These are phyloP conservation scores for Chenopodium album DNA, from an alignment of 148 eudicot species.

Conservation along the genomic window DNA sequence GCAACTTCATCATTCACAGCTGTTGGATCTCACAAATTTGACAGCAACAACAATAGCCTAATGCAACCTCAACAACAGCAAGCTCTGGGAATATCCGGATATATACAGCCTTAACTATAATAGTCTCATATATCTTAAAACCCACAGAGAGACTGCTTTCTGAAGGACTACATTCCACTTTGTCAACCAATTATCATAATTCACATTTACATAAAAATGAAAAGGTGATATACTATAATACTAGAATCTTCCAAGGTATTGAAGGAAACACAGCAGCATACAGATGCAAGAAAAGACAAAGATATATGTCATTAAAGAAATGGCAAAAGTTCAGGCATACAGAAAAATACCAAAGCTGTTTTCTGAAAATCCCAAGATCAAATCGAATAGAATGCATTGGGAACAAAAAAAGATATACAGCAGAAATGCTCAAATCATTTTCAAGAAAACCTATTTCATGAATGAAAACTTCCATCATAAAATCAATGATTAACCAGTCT, in stretches of 20 bases:
- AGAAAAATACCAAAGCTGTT: not conserved
- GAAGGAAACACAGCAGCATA: not conserved
- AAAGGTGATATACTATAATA: not conserved
- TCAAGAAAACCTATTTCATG: not conserved
- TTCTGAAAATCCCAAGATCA: not conserved
- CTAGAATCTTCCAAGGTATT: not conserved
- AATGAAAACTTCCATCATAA: not conserved
- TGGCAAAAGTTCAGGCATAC: not conserved
- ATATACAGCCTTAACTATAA: not conserved
- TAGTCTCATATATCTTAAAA: not conserved
- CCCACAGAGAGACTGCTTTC: not conserved
- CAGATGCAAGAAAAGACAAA: not conserved
- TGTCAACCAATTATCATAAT: not conserved
- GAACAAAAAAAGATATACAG: not conserved
- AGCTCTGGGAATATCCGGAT: not conserved
- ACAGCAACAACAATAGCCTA: slow-evolving; percentile 1
- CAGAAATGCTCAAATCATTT: not conserved
- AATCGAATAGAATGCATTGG: not conserved
- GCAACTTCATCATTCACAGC: not conserved
- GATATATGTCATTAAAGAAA: not conserved
- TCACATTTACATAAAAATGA: too few relatives aligned
- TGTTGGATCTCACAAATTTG: not conserved
- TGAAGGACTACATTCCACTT: not conserved
- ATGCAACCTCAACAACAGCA: not conserved
- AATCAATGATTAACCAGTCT: not conserved